Conservation (phyloP, 2,329 filamentous ascomycete species). For the Fusarium sp. region DNA sequence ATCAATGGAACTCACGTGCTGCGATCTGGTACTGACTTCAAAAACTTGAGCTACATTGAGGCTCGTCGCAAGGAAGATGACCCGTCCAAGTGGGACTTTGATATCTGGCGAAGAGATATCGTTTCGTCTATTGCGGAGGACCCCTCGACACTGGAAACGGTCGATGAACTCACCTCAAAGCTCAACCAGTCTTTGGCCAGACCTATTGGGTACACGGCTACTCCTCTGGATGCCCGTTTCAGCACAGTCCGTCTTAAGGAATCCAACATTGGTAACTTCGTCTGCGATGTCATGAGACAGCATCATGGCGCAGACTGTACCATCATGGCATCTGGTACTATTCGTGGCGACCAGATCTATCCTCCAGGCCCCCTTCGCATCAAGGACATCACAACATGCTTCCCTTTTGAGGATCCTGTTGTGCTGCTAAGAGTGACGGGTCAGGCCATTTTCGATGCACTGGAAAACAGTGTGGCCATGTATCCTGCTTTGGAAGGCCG, state of each 20-base stretch:
- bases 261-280: slow-evolving; percentile 89
- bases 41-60: slow-evolving; percentile 90
- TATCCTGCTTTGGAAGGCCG: slow-evolving; percentile 86
- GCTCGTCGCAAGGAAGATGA: slow-evolving; percentile 67
- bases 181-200: slow-evolving; percentile 83
- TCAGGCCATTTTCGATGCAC: slow-evolving; percentile 77
- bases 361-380: slow-evolving; percentile 80
- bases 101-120: slow-evolving; percentile 80
- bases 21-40: slow-evolving; percentile 92
- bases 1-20: slow-evolving; percentile 85
- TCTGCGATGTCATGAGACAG: slow-evolving; percentile 89
- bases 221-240: slow-evolving; percentile 87
- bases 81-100: slow-evolving; percentile 76
- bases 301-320: slow-evolving; percentile 85
- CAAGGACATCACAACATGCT: slow-evolving; percentile 88
- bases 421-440: slow-evolving; percentile 80
- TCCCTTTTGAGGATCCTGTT: slow-evolving; percentile 92
- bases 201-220: slow-evolving; percentile 83
- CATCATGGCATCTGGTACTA: slow-evolving; percentile 86
- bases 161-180: slow-evolving; percentile 76
- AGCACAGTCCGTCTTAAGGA: slow-evolving; percentile 81
- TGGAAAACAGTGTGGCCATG: slow-evolving; percentile 84
- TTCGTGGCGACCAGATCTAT: slow-evolving; percentile 89
- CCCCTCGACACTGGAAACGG: slow-evolving; percentile 67
- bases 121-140: slow-evolving; percentile 76